Evolutionary conservation across 495 filamentous ascomycete species (phyloP).

Genomic region (Aspergillus cristatus): DNA sequence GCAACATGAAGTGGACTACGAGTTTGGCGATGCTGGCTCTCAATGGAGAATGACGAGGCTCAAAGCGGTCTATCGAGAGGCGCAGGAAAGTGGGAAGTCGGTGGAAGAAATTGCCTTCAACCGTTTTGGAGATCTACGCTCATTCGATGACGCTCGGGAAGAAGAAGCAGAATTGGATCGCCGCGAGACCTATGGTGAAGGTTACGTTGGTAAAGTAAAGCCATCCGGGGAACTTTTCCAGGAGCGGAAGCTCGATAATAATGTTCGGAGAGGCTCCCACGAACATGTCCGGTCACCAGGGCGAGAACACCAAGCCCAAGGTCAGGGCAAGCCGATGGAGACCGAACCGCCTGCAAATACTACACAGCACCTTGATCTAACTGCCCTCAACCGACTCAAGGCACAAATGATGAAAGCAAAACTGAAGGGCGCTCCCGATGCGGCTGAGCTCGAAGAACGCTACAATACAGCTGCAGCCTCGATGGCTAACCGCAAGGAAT

Average conservation of each 20-base stretch:
- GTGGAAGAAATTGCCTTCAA: constrained; percentile 77
- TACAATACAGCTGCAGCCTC: constrained; percentile 65
- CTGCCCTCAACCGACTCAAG: constrained; percentile 77
- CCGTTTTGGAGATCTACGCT: constrained; percentile 69
- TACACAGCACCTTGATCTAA: constrained; percentile 55
- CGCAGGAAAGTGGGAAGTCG: constrained; percentile 58
- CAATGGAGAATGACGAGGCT: constrained; percentile 95
- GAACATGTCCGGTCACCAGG: constrained; percentile 25
- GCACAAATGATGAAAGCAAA: constrained; percentile 94
- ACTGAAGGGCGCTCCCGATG: constrained; percentile 62
- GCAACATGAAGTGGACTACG: constrained; percentile 65
- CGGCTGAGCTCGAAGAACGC: constrained; percentile 67
- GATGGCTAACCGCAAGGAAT: constrained; percentile 48
- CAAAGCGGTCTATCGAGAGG: constrained; percentile 71
- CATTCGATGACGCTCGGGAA: constrained; percentile 89
- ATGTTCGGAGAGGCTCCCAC: constrained; percentile 25
- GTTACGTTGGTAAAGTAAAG: constrained; percentile 79
- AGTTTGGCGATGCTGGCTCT: constrained; percentile 81
- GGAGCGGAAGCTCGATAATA: constrained; percentile 54
- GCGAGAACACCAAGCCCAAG: constrained; percentile 35
- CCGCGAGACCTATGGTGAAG: constrained; percentile 72
- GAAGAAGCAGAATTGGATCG: constrained; percentile 90
- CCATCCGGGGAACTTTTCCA: constrained; percentile 80
- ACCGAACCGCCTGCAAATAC: constrained; percentile 27
- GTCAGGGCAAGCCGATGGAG: constrained; percentile 35